Percentiles rank a stretch among this genome's conserved stretches.
phyloP scores from a whole-genome alignment of 2,329 filamentous ascomycete species.

The Arthrobotrys pseudoclavata region DNA sequence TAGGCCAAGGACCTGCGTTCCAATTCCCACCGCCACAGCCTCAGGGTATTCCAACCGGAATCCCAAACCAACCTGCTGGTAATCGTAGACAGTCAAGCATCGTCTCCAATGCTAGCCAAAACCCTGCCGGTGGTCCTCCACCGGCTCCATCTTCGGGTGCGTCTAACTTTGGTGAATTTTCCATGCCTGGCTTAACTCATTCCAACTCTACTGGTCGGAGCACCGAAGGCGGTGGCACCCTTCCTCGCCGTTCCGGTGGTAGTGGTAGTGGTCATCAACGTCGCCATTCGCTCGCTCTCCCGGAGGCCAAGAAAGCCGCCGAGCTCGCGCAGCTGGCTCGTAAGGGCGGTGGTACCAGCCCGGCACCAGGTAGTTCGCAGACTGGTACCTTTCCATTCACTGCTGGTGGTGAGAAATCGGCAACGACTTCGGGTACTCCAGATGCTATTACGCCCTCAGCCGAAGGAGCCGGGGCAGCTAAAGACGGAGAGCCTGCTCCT shows the following conservation, averaged over 20 bases:
- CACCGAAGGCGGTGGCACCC: constrained; percentile 60
- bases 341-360: constrained; percentile 92
- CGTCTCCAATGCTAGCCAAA: constrained; percentile 82
- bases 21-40: constrained; percentile 81
- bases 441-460: constrained; percentile 61
- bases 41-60: constrained; percentile 75
- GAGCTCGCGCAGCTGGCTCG: constrained; percentile 80
- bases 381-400: constrained; percentile 87
- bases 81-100: constrained; percentile 99
- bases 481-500: constrained; percentile 44
- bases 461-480: constrained; percentile 62
- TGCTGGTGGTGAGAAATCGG: constrained; percentile 73
- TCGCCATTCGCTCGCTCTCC: constrained; percentile 92
- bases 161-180: constrained; percentile 84
- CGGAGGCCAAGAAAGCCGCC: constrained; percentile 97
- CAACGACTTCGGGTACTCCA: constrained; percentile 69
- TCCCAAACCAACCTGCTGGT: constrained; percentile 81
- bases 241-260: constrained; percentile 67
- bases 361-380: constrained; percentile 69
- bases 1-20: constrained; percentile 80
- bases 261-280: constrained; percentile 89
- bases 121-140: constrained; percentile 77
- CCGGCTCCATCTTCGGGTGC: constrained; percentile 91
- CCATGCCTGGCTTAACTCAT: constrained; percentile 70
- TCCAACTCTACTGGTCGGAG: constrained; percentile 61